A percentile compares a stretch with the other conserved stretches of the same genome.
Conservation (phyloP, 129 eudicot genomes). For the Flaveria ramosissima region DNA sequence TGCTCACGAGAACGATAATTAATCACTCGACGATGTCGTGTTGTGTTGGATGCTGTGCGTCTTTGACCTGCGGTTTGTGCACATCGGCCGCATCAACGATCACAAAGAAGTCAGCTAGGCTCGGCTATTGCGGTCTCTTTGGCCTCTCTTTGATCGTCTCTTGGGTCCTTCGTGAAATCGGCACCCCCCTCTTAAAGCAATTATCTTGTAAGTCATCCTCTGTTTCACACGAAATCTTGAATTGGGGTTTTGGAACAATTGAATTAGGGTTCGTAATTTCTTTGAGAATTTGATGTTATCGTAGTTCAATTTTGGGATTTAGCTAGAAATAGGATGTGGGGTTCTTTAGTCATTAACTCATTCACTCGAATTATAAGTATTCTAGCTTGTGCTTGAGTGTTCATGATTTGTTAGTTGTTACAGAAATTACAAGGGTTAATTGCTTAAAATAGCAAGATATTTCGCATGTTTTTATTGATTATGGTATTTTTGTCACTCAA, state of each 20-base stretch:
- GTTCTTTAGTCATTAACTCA: no score
- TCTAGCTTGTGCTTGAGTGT: not conserved
- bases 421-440: not conserved
- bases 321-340: not conserved
- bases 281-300: not conserved
- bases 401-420: not conserved
- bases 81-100: constrained; percentile 88
- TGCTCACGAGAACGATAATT: not conserved
- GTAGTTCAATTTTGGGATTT: constrained; percentile 1
- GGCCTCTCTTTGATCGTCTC: constrained; percentile 81
- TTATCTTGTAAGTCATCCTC: constrained; percentile 52
- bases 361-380: not conserved
- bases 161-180: constrained; percentile 93
- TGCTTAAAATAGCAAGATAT: not conserved
- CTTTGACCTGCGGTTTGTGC: constrained; percentile 91
- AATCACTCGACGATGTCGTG: constrained; percentile 63
- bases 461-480: not conserved
- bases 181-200: constrained; percentile 73
- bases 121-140: constrained; percentile 86
- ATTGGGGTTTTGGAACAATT: constrained; percentile 6
- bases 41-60: constrained; percentile 77
- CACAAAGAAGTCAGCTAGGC: constrained; percentile 76
- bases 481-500: not conserved
- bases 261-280: constrained; percentile 19
- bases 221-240: not conserved